A percentile compares a stretch with the other conserved stretches of the same genome.
Evolutionary conservation across 169 alveolate species (phyloP).

Genomic region (Plasmodium gonderi): DNA sequence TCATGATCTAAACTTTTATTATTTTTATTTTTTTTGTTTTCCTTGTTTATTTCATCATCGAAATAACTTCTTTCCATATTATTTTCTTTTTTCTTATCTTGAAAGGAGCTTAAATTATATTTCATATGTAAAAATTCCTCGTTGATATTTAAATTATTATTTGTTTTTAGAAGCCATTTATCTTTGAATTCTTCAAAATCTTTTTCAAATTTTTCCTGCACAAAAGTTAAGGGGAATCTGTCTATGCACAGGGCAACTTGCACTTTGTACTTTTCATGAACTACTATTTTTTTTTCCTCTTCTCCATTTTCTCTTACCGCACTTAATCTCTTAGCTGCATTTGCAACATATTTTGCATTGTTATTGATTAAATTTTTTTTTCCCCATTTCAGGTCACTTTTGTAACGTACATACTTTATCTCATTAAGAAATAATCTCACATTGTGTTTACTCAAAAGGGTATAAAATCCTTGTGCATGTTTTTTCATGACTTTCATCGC

Average conservation of each 20-base stretch:
- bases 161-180: conserved; percentile 61
- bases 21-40: not conserved
- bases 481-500: not conserved
- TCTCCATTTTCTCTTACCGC: conserved; percentile 3
- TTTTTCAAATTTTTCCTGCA: conserved; percentile 61
- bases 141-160: conserved; percentile 55
- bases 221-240: conserved; percentile 61
- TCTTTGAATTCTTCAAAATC: conserved; percentile 61
- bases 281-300: conserved; percentile 33
- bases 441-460: not conserved
- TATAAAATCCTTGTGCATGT: not conserved
- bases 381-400: not conserved
- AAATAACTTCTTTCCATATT: not conserved
- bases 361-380: not conserved
- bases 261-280: conserved; percentile 68
- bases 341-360: too few species aligned
- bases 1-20: not conserved
- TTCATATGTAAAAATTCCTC: conserved; percentile 75
- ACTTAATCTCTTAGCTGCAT: too few species aligned
- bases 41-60: not conserved
- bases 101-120: conserved; percentile 58
- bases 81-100: conserved; percentile 32
- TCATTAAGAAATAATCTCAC: not conserved
- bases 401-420: not conserved
- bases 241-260: conserved; percentile 68